These are phyloP conservation scores for Fraxinus americana DNA, from an alignment of 257 asterid species.

Conservation along the genomic window DNA sequence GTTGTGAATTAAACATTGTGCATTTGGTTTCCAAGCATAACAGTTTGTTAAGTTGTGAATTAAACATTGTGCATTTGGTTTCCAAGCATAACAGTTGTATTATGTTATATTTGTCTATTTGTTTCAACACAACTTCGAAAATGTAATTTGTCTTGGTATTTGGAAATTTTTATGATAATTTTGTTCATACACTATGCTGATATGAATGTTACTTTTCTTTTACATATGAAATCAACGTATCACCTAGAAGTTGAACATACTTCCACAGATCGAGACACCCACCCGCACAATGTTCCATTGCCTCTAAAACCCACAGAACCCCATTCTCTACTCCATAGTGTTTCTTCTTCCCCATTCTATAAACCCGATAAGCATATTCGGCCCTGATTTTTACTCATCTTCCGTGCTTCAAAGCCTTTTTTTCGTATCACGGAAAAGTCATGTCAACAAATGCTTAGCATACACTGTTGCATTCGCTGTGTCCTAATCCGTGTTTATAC, in stretches of 20 bases:
- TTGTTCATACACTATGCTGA: no score
- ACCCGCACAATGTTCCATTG: background rate
- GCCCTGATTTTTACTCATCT: no score
- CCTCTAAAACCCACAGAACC: background rate
- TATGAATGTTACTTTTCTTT: no score
- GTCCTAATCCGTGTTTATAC: slow-evolving; percentile 5
- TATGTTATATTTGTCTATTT: background rate
- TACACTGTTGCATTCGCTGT: slow-evolving; percentile 23
- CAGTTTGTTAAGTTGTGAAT: background rate
- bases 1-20: background rate
- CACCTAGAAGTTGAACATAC: no score
- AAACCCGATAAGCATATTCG: no score
- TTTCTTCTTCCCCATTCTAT: no score
- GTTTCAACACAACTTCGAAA: no score
- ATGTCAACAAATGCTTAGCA: slow-evolving; percentile 33
- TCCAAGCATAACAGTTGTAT: background rate
- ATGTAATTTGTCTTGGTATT: no score
- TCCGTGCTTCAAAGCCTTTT: background rate
- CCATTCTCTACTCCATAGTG: background rate
- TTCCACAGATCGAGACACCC: background rate
- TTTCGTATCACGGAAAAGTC: background rate
- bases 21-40: background rate
- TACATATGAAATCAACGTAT: no score
- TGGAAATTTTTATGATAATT: background rate
- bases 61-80: background rate